A percentile compares a stretch with the other conserved stretches of the same genome.
Evolutionary conservation across 1,284 basidiomycete genomes (phyloP).

Genomic region (Cutaneotrichosporon dermatis): DNA sequence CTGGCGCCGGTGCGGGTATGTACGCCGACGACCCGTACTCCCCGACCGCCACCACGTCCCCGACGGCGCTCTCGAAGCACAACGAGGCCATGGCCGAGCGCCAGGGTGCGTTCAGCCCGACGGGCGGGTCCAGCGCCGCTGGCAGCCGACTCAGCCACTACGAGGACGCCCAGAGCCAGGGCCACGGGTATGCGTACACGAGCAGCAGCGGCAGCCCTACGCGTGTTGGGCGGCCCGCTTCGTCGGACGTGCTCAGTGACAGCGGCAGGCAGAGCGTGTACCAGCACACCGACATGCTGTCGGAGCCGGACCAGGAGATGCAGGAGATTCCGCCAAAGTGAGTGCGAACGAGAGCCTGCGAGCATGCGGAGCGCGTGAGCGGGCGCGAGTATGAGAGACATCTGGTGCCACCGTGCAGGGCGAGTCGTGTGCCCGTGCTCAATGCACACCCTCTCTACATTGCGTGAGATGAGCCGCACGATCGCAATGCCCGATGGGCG

Average conservation of each 20-base stretch:
- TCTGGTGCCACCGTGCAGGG: no score
- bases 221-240: neutral
- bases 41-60: neutral
- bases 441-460: no score
- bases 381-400: no score
- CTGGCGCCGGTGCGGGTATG: constrained; percentile 2
- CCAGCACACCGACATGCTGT: constrained; percentile 27
- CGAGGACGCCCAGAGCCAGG: constrained; percentile 2
- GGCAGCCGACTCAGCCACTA: neutral
- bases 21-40: neutral
- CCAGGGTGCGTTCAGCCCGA: constrained; percentile 9
- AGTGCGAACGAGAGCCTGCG: constrained; percentile 1
- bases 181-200: neutral
- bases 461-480: no score
- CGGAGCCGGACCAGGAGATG: constrained; percentile 18
- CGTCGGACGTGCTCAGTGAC: neutral
- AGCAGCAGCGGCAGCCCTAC: neutral
- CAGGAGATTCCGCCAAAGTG: constrained; percentile 44
- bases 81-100: constrained; percentile 17
- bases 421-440: no score
- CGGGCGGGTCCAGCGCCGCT: neutral
- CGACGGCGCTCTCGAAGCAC: neutral
- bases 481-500: neutral
- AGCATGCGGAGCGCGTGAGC: neutral
- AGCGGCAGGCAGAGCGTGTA: constrained; percentile 2